Evolutionary conservation across 495 filamentous ascomycete genomes (phyloP).

Genomic region (Neurospora cerealis): DNA sequence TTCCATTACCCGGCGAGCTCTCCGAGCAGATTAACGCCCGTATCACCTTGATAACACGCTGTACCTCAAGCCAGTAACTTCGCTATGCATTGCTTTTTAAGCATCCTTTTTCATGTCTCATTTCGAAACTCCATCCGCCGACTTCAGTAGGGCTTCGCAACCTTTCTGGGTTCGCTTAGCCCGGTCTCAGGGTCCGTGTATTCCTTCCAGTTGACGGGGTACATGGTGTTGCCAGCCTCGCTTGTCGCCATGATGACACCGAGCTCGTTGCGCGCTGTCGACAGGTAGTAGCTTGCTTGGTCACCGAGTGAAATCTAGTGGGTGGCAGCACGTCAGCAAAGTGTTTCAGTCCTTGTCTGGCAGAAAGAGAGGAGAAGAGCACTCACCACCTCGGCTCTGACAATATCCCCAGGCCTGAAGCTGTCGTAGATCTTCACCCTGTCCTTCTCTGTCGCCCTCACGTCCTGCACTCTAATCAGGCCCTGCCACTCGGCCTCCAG

Average conservation of each 20-base stretch:
- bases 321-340: constrained; percentile 1
- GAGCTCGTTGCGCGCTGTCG: constrained; percentile 79
- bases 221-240: constrained; percentile 80
- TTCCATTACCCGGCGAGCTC: background rate
- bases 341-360: background rate
- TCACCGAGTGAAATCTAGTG: constrained; percentile 79
- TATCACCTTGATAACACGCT: background rate
- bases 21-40: background rate
- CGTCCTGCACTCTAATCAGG: constrained; percentile 69
- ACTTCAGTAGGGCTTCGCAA: constrained; percentile 78
- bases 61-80: background rate
- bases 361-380: background rate
- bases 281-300: constrained; percentile 86
- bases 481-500: constrained; percentile 53
- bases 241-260: constrained; percentile 92
- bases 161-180: constrained; percentile 70
- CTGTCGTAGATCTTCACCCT: constrained; percentile 81
- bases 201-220: constrained; percentile 89
- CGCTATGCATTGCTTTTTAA: background rate
- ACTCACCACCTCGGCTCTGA: constrained; percentile 74
- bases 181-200: constrained; percentile 80
- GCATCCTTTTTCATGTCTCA: background rate
- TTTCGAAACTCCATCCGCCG: background rate
- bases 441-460: constrained; percentile 92
- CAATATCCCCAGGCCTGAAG: constrained; percentile 89